These are phyloP conservation scores for Lipomyces sp. DNA, from an alignment of 805 yeast species.

Conservation along the genomic window DNA sequence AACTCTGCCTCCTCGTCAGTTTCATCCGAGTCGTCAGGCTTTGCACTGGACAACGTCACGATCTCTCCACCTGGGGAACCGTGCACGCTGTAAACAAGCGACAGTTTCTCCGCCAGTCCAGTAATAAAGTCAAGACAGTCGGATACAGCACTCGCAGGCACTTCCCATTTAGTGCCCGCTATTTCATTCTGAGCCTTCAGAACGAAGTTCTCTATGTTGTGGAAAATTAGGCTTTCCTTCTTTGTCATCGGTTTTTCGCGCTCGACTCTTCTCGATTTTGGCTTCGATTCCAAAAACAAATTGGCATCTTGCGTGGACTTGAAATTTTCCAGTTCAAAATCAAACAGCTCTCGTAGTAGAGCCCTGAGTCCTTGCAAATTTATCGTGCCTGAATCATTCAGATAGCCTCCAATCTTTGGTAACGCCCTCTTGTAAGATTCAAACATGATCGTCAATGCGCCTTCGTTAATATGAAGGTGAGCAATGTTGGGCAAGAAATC, in stretches of 20 bases:
- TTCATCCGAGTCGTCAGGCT: constrained; percentile 48
- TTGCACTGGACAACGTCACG: constrained; percentile 48
- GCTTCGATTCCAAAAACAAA: constrained; percentile 9
- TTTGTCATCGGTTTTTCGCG: constrained; percentile 47
- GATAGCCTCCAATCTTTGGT: constrained; percentile 71
- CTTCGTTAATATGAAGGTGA: constrained; percentile 86
- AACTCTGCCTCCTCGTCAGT: constrained; percentile 65
- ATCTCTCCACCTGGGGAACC: neutral
- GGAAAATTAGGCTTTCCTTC: constrained; percentile 66
- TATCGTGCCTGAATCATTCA: constrained; percentile 78
- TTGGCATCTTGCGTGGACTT: constrained; percentile 56
- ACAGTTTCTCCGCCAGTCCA: constrained; percentile 11
- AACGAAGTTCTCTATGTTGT: constrained; percentile 18
- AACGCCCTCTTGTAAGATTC: constrained; percentile 83
- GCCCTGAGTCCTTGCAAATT: constrained; percentile 66
- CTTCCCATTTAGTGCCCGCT: constrained; percentile 5
- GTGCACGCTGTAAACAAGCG: neutral
- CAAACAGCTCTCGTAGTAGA: constrained; percentile 73
- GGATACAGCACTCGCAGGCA: constrained; percentile 11
- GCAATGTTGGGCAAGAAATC: constrained; percentile 97
- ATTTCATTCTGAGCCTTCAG: neutral
- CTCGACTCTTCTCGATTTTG: constrained; percentile 42
- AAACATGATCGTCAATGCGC: constrained; percentile 90
- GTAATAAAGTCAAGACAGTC: constrained; percentile 15
- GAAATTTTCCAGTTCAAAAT: constrained; percentile 80